Conservation (phyloP, 805 yeast species). For the Metschnikowia similis region DNA sequence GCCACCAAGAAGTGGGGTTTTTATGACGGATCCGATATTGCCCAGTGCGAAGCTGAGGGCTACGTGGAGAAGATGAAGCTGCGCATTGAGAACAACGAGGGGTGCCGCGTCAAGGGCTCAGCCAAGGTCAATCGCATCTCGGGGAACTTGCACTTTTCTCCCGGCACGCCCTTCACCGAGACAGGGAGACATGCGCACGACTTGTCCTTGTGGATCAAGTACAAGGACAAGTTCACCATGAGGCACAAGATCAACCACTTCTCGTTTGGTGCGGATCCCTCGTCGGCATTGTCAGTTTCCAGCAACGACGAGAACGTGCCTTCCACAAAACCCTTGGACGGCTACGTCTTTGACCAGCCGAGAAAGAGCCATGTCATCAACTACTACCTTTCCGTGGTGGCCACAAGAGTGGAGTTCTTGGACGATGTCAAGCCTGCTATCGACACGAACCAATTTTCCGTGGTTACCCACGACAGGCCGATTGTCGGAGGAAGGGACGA, state of each 20-base stretch:
- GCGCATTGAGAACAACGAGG: constrained; percentile 58
- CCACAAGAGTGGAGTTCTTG: constrained; percentile 76
- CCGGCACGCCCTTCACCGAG: constrained; percentile 71
- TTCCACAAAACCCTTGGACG: constrained; percentile 68
- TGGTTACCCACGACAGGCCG: constrained; percentile 84
- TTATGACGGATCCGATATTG: constrained; percentile 79
- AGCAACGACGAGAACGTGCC: constrained; percentile 22
- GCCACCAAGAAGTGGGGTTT: constrained; percentile 80
- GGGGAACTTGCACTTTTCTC: constrained; percentile 94
- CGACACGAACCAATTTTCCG: constrained; percentile 89
- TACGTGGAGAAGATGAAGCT: constrained; percentile 61
- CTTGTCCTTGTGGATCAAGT: constrained; percentile 61
- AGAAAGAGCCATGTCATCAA: constrained; percentile 62
- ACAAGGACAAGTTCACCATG: constrained; percentile 59
- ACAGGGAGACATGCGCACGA: constrained; percentile 78
- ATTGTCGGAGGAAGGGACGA: constrained; percentile 81
- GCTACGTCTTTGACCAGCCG: constrained; percentile 34
- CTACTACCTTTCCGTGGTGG: constrained; percentile 85
- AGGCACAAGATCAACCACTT: constrained; percentile 76
- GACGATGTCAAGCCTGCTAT: constrained; percentile 39
- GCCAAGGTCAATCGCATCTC: constrained; percentile 79
- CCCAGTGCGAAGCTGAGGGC: constrained; percentile 88
- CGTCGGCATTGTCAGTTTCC: constrained; percentile 23
- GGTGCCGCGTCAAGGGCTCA: constrained; percentile 81
- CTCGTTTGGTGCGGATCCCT: constrained; percentile 70